These are phyloP conservation scores for Colletotrichum tanaceti DNA, from an alignment of 2,329 filamentous ascomycete genomes.

Conservation along the genomic window DNA sequence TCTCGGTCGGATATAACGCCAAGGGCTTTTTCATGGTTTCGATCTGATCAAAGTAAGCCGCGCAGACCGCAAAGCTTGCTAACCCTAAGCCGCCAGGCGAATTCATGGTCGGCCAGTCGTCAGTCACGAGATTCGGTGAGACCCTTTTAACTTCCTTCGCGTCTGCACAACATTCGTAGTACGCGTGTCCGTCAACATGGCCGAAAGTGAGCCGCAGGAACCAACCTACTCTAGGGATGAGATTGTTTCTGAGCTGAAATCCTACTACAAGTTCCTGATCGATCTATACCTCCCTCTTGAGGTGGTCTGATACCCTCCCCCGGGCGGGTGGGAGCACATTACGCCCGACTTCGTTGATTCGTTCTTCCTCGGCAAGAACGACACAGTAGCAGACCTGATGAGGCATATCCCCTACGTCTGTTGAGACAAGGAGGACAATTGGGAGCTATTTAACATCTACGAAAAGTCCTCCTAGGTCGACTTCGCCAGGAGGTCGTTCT, in stretches of 20 bases:
- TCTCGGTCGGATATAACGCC: too few species aligned
- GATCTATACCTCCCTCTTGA: slow-evolving; percentile 11
- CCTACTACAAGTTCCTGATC: neutral
- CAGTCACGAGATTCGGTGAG: too few species aligned
- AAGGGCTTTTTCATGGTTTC: too few species aligned
- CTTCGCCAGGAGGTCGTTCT: slow-evolving; percentile 7
- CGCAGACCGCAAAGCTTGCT: too few species aligned
- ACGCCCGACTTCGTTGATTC: slow-evolving; percentile 5
- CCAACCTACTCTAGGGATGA: slow-evolving; percentile 4
- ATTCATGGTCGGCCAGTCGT: too few species aligned
- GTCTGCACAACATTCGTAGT: neutral
- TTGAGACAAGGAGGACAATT: neutral
- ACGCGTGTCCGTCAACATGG: neutral
- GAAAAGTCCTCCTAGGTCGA: neutral
- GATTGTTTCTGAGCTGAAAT: slow-evolving; percentile 16
- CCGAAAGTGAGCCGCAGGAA: too few species aligned
- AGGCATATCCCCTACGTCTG: slow-evolving; percentile 10
- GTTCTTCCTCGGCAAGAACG: slow-evolving; percentile 19
- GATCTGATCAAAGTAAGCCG: too few species aligned
- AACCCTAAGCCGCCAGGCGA: too few species aligned
- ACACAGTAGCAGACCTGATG: slow-evolving; percentile 20
- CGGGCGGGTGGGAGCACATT: slow-evolving; percentile 16
- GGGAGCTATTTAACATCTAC: slow-evolving; percentile 1
- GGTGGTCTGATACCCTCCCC: slow-evolving; percentile 16
- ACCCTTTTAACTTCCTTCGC: too few species aligned